Conservation (phyloP, 129 eudicot species). For the Scalesia atractyloides region DNA sequence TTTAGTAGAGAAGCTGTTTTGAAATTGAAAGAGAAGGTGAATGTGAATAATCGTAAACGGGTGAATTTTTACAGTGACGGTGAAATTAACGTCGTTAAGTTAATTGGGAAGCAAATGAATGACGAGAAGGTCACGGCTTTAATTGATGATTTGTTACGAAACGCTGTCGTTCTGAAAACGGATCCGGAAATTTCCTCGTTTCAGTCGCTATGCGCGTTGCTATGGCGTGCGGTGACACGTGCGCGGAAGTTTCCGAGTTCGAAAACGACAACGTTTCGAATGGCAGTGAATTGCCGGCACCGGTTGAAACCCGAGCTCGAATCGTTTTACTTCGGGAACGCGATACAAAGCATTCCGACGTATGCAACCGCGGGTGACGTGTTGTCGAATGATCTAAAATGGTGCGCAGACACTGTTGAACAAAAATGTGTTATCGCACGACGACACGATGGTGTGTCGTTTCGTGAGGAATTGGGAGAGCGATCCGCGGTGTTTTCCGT, state of each 20-base stretch:
- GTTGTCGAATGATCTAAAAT: conserved; percentile 45
- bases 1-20: conserved; percentile 63
- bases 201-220: conserved; percentile 65
- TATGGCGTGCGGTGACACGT: conserved; percentile 83
- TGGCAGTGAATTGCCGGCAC: conserved; percentile 89
- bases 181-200: conserved; percentile 59
- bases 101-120: conserved; percentile 59
- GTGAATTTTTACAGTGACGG: conserved; percentile 25
- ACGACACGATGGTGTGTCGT: conserved; percentile 50
- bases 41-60: conserved; percentile 38
- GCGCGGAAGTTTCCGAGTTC: conserved; percentile 54
- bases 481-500: conserved; percentile 76
- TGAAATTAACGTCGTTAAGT: conserved; percentile 37
- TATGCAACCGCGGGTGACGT: conserved; percentile 68
- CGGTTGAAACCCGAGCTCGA: conserved; percentile 66
- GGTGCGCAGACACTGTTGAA: conserved; percentile 81
- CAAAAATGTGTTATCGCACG: conserved; percentile 56
- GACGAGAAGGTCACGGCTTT: conserved; percentile 37
- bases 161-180: conserved; percentile 21
- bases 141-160: conserved; percentile 34
- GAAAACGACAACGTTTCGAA: conserved; percentile 70
- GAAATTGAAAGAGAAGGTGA: conserved; percentile 46
- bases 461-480: conserved; percentile 65
- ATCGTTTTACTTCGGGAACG: conserved; percentile 69
- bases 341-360: conserved; percentile 78